These are phyloP conservation scores for Debaryomyces udenii DNA, from an alignment of 1,139 yeast genomes.

Conservation along the genomic window DNA sequence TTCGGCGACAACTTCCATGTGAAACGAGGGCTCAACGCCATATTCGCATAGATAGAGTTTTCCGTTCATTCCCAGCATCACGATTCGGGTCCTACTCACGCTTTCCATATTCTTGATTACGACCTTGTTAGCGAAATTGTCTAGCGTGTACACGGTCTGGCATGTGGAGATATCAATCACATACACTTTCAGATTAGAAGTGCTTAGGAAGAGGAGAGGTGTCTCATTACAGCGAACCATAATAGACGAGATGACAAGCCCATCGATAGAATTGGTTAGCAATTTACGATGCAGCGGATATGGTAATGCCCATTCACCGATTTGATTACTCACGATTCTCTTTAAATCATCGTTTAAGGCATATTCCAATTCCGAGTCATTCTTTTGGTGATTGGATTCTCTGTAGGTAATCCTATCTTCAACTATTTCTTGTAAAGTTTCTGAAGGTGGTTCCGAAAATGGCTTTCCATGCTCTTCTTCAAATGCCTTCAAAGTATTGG, in stretches of 20 bases:
- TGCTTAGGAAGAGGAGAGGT: slow-evolving; percentile 25
- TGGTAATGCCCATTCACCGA: slow-evolving; percentile 43
- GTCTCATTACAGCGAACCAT: slow-evolving; percentile 13
- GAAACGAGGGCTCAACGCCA: slow-evolving; percentile 11
- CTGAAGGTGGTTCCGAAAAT: slow-evolving; percentile 33
- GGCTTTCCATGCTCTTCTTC: slow-evolving; percentile 50
- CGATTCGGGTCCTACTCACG: slow-evolving; percentile 19
- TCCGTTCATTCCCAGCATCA: slow-evolving; percentile 48
- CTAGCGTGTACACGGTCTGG: slow-evolving; percentile 14
- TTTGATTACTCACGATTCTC: slow-evolving; percentile 18
- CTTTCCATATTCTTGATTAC: slow-evolving; percentile 38
- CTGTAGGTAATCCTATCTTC: slow-evolving; percentile 50
- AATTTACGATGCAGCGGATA: slow-evolving; percentile 24
- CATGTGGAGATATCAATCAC: slow-evolving; percentile 21
- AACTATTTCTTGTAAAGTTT: slow-evolving; percentile 53
- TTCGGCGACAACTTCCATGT: slow-evolving; percentile 15
- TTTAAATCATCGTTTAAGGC: slow-evolving; percentile 19
- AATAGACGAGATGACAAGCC: slow-evolving; percentile 30
- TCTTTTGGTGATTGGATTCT: slow-evolving; percentile 18
- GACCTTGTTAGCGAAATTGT: slow-evolving; percentile 25
- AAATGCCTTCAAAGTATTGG: slow-evolving; percentile 49
- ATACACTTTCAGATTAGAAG: slow-evolving; percentile 30
- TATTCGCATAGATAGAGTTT: slow-evolving; percentile 23
- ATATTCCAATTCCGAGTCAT: slow-evolving; percentile 15
- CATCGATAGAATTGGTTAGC: slow-evolving; percentile 18